Conservation (phyloP, 2,329 filamentous ascomycete genomes). For the Exophiala phaeomuriformis region DNA sequence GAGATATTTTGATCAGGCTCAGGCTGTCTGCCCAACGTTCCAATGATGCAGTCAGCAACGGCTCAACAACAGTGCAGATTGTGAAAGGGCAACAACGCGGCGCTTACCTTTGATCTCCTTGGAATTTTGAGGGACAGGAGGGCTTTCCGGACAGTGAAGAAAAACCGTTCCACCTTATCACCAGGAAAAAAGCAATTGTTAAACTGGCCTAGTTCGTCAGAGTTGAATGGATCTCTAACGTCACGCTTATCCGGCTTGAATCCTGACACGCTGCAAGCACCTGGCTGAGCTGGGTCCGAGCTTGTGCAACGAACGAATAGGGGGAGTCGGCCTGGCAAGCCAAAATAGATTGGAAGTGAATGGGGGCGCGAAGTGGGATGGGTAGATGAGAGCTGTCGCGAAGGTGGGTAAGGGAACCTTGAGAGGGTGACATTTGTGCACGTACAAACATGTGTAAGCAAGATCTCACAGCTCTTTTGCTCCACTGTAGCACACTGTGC, state of each 20-base stretch:
- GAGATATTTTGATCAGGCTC: conserved; percentile 9
- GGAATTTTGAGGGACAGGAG: neutral
- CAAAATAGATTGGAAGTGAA: neutral
- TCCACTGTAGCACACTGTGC: neutral
- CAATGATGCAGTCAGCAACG: conserved; percentile 7
- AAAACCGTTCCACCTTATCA: conserved; percentile 1
- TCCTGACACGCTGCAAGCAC: neutral
- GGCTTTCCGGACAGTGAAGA: neutral
- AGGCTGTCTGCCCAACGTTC: conserved; percentile 8
- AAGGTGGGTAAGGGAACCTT: neutral
- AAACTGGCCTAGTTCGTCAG: conserved; percentile 3
- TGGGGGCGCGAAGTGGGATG: neutral
- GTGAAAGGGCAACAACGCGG: neutral
- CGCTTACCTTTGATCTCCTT: conserved; percentile 2
- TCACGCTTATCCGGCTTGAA: conserved; percentile 18
- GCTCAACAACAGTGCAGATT: neutral
- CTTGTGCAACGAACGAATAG: conserved; percentile 3
- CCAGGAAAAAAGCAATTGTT: conserved; percentile 21
- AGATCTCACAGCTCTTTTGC: too few relatives aligned
- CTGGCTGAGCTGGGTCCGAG: neutral
- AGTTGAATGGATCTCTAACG: conserved; percentile 20
- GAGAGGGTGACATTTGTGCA: neutral
- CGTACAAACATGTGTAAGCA: neutral
- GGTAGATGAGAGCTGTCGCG: neutral
- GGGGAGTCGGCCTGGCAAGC: conserved; percentile 2